A percentile compares a stretch with the other conserved stretches of the same genome.
Conservation (phyloP, 2,329 filamentous ascomycete species). For the Diaporthe batatas region DNA sequence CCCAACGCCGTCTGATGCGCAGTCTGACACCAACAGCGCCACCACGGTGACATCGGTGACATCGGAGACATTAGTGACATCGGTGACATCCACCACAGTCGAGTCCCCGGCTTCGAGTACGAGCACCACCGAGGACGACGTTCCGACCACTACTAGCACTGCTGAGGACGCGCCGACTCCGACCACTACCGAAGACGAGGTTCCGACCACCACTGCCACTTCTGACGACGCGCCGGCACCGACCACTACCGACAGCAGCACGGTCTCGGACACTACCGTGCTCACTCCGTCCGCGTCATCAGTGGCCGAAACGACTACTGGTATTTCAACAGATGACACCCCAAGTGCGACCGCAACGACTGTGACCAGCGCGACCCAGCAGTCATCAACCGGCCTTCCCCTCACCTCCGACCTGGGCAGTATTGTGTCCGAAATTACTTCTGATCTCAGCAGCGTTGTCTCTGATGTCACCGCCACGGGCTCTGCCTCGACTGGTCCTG, state of each 20-base stretch:
- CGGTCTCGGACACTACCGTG: background rate
- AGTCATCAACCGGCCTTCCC: background rate
- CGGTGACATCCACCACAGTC: background rate
- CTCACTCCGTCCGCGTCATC: conserved; percentile 1
- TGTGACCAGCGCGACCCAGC: background rate
- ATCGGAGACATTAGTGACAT: too few species aligned
- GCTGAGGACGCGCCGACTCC: background rate
- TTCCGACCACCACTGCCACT: background rate
- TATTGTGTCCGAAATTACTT: conserved; percentile 5
- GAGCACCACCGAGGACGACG: conserved; percentile 8
- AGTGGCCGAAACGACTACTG: background rate
- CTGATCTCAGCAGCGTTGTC: conserved; percentile 6
- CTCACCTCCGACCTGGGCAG: conserved; percentile 15
- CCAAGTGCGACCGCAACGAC: conserved; percentile 2
- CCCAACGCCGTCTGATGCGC: background rate
- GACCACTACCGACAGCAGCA: background rate
- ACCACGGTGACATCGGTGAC: conserved; percentile 1
- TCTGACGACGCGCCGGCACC: background rate
- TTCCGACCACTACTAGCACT: too few species aligned
- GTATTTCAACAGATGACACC: background rate
- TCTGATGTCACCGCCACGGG: conserved; percentile 9
- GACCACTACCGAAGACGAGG: background rate
- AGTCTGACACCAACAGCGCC: conserved; percentile 24
- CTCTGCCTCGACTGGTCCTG: conserved; percentile 1
- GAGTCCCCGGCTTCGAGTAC: background rate